Evolutionary conservation across 169 alveolate genomes (phyloP).

Genomic region (Plasmodium vinckei): DNA sequence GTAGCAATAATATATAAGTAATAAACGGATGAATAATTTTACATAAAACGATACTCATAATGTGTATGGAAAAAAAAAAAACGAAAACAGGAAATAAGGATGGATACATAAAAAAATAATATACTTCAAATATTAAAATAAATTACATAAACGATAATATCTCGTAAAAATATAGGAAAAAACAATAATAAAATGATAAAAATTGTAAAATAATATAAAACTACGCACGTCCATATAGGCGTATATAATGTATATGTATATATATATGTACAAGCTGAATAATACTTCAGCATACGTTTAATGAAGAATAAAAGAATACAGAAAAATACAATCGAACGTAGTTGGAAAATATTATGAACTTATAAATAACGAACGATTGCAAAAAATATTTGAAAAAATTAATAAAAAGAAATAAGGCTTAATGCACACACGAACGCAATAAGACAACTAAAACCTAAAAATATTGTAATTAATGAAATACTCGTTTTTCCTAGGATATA

Average conservation of each 20-base stretch:
- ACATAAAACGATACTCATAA: not conserved
- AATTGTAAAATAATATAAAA: not conserved
- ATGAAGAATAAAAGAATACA: no score
- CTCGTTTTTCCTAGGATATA: no score
- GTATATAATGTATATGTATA: slow-evolving; percentile 1
- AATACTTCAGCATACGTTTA: no score
- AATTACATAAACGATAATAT: not conserved
- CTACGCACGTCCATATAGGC: not conserved
- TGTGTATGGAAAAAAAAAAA: slow-evolving; percentile 1
- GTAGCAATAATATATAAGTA: not conserved
- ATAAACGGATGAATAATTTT: not conserved
- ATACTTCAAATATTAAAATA: not conserved
- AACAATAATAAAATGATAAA: slow-evolving; percentile 9
- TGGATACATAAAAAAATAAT: not conserved
- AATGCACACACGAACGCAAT: not conserved
- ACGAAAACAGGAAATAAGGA: not conserved
- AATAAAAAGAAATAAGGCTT: not conserved
- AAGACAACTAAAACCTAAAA: not conserved
- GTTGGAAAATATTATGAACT: no score
- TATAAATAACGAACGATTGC: not conserved
- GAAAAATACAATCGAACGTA: no score
- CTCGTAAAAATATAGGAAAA: not conserved
- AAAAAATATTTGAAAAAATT: not conserved
- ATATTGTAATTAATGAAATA: not conserved
- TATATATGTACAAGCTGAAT: not conserved